Evolutionary conservation across 164 flowering plant genomes (phyloP), one percentile per base, ranked within the genome.

Genomic region (Stephania cephalantha): DNA sequence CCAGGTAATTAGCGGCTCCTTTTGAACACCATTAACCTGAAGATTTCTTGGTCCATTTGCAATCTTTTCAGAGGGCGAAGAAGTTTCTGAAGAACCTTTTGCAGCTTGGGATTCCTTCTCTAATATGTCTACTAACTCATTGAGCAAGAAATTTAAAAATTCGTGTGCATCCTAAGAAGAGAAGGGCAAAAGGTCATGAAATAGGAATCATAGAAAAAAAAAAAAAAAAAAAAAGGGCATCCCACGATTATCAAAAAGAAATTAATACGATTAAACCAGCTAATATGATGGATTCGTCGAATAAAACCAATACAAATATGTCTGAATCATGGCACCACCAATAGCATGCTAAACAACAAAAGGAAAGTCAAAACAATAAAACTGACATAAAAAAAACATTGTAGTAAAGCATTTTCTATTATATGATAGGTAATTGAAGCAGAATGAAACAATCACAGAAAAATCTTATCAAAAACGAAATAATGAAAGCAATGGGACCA

Each of bases 1-100:
- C 98, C 98, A 96, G 50, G 98, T 96, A 76, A 90, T 93, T 22
- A 90, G 67, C 29, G 98, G 97, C 82, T 94, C 99, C 79, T 87
- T 89, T 5, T 80, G 82, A 66, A 78, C 82, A 74, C 96, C 97
- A 88, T 94, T 91, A 46, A 85, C 80, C 63, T 74, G 86, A 77
- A 71, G 81, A 83, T 66, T 84, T 58, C 69, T 83, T 17, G 85
- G 85, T 22, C 97, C 97, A 85, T 91, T 92, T 69, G 89, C 85
- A 76, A 71, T 78, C 86, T 85, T 90, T 71, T 92, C 96, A 76
- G 88, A 53, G 1, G 97, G 86, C 20, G 94, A 81, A 29, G 90
- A 85, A 79, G 82, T 79, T 73, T 91, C 90, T 75, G 83, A 78
- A 76, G 83, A 86, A 84, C 72, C 82, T 83, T 90, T 94, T 46